Evolutionary conservation across 257 asterid genomes (phyloP).

Genomic region (Plantago major): DNA sequence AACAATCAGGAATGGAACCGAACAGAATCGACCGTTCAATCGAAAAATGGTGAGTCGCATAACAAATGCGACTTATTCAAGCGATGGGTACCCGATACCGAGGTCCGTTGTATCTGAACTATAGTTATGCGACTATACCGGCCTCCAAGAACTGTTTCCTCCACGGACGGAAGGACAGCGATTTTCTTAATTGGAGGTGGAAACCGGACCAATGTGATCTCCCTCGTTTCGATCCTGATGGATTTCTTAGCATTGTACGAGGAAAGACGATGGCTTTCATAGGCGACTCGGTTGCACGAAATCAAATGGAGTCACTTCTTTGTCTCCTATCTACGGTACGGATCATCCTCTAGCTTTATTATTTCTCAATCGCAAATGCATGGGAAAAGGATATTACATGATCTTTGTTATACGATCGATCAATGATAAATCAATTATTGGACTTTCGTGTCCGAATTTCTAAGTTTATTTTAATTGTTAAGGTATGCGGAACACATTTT

Average conservation of each 20-base stretch:
- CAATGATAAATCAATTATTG: no score
- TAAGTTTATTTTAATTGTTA: no score
- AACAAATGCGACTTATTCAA: conserved; percentile 47
- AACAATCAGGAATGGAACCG: conserved; percentile 10
- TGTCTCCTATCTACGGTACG: conserved; percentile 62
- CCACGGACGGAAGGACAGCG: conserved; percentile 49
- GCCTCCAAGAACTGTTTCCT: conserved; percentile 41
- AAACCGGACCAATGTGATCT: conserved; percentile 54
- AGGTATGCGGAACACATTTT: no score
- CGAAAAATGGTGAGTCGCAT: conserved; percentile 17
- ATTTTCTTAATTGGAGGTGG: conserved; percentile 70
- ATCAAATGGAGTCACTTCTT: conserved; percentile 69
- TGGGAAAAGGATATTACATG: no score
- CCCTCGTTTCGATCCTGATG: conserved; percentile 36
- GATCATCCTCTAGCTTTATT: neutral
- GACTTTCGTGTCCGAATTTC: no score
- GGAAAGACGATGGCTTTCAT: no score
- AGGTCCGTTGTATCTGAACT: conserved; percentile 39
- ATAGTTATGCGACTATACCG: conserved; percentile 52
- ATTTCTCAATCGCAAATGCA: no score
- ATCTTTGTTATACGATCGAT: no score
- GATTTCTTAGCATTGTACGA: conserved; percentile 29
- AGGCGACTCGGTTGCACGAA: no score
- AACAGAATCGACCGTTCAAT: conserved; percentile 10
- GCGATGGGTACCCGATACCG: conserved; percentile 37